phyloP scores from a whole-genome alignment of 768 basidiomycete genomes.

The Daedalea quercina region DNA sequence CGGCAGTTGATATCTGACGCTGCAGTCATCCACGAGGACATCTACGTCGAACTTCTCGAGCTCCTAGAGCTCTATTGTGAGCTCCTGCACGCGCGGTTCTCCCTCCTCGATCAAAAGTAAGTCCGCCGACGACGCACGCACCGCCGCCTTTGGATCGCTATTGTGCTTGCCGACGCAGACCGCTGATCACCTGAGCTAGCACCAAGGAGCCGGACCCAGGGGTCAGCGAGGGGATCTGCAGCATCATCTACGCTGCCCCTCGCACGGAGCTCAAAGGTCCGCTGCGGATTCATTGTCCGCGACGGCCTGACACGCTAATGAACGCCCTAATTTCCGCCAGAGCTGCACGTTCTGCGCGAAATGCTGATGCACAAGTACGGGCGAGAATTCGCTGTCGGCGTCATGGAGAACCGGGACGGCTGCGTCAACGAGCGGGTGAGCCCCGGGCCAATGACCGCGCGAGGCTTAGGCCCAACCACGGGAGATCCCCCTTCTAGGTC shows the following conservation, averaged over 20 bases:
- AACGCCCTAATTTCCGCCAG: constrained; percentile 31
- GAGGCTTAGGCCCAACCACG: neutral
- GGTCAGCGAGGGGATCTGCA: constrained; percentile 79
- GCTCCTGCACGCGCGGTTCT: constrained; percentile 87
- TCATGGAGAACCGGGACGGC: constrained; percentile 77
- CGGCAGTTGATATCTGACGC: neutral
- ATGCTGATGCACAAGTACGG: constrained; percentile 96
- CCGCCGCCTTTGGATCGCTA: neutral
- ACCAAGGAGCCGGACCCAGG: constrained; percentile 82
- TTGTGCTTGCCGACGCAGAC: neutral
- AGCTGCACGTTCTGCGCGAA: constrained; percentile 86
- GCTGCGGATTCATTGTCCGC: neutral
- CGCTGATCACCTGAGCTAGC: constrained; percentile 28
- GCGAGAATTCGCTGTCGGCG: constrained; percentile 78
- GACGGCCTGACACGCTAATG: neutral
- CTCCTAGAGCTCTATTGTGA: constrained; percentile 93
- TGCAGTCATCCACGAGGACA: constrained; percentile 77
- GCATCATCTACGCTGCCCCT: constrained; percentile 86
- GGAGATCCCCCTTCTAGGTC: constrained; percentile 40
- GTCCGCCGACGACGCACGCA: constrained; percentile 16
- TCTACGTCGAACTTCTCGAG: constrained; percentile 83
- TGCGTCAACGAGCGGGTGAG: constrained; percentile 82
- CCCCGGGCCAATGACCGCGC: neutral
- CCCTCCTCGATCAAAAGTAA: constrained; percentile 84
- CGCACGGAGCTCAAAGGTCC: constrained; percentile 85